These are phyloP conservation scores for Rhizomucor pusillus DNA, from an alignment of 371 early-diverging fungal genomes.

Conservation along the genomic window DNA sequence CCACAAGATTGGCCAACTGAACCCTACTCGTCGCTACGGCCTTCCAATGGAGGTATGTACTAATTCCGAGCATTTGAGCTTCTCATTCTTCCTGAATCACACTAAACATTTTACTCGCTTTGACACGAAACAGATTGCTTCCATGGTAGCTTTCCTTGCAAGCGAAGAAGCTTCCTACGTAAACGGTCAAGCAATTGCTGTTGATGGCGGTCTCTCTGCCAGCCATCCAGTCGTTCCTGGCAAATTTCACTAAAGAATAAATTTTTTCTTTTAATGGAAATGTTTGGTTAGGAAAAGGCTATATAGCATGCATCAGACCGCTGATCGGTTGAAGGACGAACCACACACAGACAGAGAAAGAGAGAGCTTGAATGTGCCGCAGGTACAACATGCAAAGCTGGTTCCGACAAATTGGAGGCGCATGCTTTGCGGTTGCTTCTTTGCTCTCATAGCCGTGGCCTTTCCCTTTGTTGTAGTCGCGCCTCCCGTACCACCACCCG, in stretches of 20 bases:
- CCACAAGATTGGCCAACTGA: conserved; percentile 55
- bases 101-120: too few relatives aligned
- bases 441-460: neutral
- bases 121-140: conserved; percentile 35
- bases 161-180: conserved; percentile 57
- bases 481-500: conserved; percentile 7
- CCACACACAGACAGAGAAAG: too few relatives aligned
- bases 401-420: neutral
- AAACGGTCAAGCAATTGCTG: conserved; percentile 55
- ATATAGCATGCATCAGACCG: too few relatives aligned
- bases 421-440: neutral
- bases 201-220: conserved; percentile 56
- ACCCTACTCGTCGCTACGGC: conserved; percentile 50
- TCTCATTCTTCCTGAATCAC: neutral
- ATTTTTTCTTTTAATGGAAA: too few relatives aligned
- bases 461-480: conserved; percentile 3
- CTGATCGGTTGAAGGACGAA: too few relatives aligned
- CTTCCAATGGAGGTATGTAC: conserved; percentile 37
- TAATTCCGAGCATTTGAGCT: neutral
- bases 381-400: too few relatives aligned
- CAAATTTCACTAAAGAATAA: conserved; percentile 7
- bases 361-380: too few relatives aligned
- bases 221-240: conserved; percentile 44
- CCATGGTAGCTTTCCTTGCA: conserved; percentile 51
- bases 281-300: too few relatives aligned